Evolutionary conservation across 1,139 yeast genomes (phyloP).

Genomic region (Pichia sp.): DNA sequence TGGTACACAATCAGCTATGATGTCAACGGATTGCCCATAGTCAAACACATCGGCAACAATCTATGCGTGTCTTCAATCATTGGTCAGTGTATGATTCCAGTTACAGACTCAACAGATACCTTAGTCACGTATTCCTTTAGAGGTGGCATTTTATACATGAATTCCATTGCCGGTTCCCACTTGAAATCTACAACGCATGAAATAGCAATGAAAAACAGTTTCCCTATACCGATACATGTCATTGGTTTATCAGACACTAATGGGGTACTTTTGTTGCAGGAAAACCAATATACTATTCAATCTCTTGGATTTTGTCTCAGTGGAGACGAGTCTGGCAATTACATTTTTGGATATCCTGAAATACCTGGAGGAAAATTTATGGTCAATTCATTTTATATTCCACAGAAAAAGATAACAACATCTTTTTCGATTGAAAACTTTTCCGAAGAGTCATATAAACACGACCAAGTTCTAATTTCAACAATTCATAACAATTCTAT

Average conservation of each 20-base stretch:
- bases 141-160: conserved; percentile 6
- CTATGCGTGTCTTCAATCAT: neutral
- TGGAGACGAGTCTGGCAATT: conserved; percentile 27
- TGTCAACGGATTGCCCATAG: conserved; percentile 5
- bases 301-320: conserved; percentile 27
- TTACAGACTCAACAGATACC: conserved; percentile 9
- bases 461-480: conserved; percentile 30
- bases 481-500: conserved; percentile 19
- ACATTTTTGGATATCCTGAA: conserved; percentile 19
- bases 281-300: conserved; percentile 22
- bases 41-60: conserved; percentile 7
- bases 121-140: conserved; percentile 3
- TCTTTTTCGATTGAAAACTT: conserved; percentile 2
- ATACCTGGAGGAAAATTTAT: neutral
- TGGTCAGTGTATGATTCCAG: conserved; percentile 8
- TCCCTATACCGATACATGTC: conserved; percentile 27
- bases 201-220: conserved; percentile 22
- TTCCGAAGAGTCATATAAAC: conserved; percentile 1
- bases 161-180: conserved; percentile 3
- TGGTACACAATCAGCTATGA: conserved; percentile 21
- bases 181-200: conserved; percentile 3
- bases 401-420: conserved; percentile 18
- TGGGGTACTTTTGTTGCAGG: conserved; percentile 27
- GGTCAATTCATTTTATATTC: conserved; percentile 26
- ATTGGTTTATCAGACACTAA: conserved; percentile 25